These are phyloP conservation scores for Nicotiana benthamiana DNA, from an alignment of 257 asterid genomes.

Conservation along the genomic window DNA sequence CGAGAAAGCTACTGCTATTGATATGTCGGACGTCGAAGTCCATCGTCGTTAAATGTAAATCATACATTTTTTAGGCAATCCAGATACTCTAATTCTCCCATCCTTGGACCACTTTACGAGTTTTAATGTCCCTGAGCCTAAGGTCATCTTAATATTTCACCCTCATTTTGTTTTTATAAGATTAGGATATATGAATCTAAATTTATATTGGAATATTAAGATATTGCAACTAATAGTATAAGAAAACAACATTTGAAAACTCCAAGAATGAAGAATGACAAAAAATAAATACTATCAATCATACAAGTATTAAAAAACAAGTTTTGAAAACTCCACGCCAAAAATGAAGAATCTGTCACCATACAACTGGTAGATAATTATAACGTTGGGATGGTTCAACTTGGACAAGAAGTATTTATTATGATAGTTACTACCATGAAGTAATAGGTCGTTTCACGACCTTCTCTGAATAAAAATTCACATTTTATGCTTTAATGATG, in stretches of 20 bases:
- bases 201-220: no score
- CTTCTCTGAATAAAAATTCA: no score
- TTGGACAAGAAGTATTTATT: background rate
- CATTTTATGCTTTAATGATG: no score
- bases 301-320: no score
- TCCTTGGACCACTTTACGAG: background rate
- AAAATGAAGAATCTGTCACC: background rate
- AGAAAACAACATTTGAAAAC: background rate
- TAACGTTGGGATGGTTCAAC: background rate
- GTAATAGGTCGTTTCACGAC: background rate
- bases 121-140: background rate
- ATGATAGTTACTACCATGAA: background rate
- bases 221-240: no score
- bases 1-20: constrained; percentile 1
- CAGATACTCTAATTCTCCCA: background rate
- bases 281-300: no score
- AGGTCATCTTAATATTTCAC: background rate
- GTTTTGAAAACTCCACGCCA: background rate
- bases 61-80: background rate
- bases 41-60: background rate
- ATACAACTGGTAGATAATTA: background rate
- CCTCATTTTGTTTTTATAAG: no score
- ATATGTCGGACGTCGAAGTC: constrained; percentile 1
- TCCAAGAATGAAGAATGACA: background rate
- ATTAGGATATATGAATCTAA: no score